Evolutionary conservation across 1,139 yeast species (phyloP), one percentile per base, ranked within the genome.

Genomic region (Geotrichum macrosporum): DNA sequence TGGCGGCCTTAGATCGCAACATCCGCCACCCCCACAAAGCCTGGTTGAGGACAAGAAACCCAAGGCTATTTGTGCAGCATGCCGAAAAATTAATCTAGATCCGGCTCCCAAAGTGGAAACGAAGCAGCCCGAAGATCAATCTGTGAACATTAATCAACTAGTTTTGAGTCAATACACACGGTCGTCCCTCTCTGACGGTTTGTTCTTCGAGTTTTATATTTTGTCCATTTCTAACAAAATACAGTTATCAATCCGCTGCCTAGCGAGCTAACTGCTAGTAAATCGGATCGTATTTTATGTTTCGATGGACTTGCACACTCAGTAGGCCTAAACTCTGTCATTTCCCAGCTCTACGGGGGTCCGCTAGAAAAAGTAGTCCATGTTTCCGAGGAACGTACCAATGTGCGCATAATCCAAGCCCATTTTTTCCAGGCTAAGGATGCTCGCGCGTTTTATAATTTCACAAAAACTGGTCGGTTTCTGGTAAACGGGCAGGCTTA

Each of bases 311-410:
- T 76, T 15, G 74, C 76, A 0, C 53, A 55, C 0, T 57, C 61
- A 24, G 68, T 72, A 4, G 80, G 84, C 5, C 55, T 80, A 4
- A 71, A 69, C 24, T 69, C 78, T 30, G 63, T 84, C 10, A 56
- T 84, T 15, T 64, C 78, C 1, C 85, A 80, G 53, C 70, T 84
- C 0, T 69, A 74, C 56, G 94, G 95, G 0, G 95, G 95, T 0
- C 87, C 92, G 0, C 65, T 85, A 39, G 88, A 83, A 55, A 73
- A 72, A 52, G 60, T 82, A 2, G 66, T 63, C 3, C 47, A 62
- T 32, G 50, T 54, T 10, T 49, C 52, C 3, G 48, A 52, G 44
- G 48, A 42, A 5, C 37, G 40, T 6, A 27, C 54, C 40, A 35
- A 49, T 9, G 46, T 46, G 10, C 45, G 53, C 12, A 31, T 48